Base-by-base conservation (phyloP, 2,329 filamentous ascomycete species). In the Graphilbum ipis-grandicollis region DNA sequence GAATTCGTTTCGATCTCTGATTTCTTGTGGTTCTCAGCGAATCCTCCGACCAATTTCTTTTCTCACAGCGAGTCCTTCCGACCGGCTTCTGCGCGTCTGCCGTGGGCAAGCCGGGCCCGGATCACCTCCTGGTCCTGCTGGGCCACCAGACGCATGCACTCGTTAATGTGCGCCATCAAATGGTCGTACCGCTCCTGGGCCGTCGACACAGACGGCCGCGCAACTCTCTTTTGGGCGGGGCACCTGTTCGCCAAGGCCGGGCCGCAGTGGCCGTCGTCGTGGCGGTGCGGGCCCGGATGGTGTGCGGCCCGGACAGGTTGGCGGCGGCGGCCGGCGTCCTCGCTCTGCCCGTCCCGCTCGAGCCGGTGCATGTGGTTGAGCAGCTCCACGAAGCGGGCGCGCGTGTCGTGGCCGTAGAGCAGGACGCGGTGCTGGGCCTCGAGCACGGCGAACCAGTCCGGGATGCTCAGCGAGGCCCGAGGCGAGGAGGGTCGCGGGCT, bases 371-470 rank as follows among this genome's bases (percentile, higher is more conserved):
- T 29, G 19, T 31, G 33, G 31, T 39, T 39, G 22, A 33, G 22
- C 9, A 39, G 30, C 25, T 39, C 38, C 9, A 36, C 19, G 13
- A 28, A 39, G 23, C 38, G 38, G 26, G 15, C 32, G 23, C 18
- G 34, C 2, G 6, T n/a, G 30, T 31, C 38, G 9, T 21, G 33
- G 34, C 38, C 29, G 3, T 33, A 34, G n/a, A 39, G 31, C 2
- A 17, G 30, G 9, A 39, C 19, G 26, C n/a, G 15, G 2, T 31
- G 19, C n/a, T n/a, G 15, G 9, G 38, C 13, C 13, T 39, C 38
- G 1, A 39, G 23, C 19, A 33, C 34, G 5, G 8, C 9, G 13
- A 39, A 39, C 38, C 38, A 39, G 2, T 39, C 38, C 2, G 38
- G 38, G 19, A 39, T 30, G 5, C 18, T n/a, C 23, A 36, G 15